Percentiles rank a stretch among this genome's conserved stretches.
Conservation (phyloP, 352 stramenopile genomes). For the Phytophthora pistaciae region DNA sequence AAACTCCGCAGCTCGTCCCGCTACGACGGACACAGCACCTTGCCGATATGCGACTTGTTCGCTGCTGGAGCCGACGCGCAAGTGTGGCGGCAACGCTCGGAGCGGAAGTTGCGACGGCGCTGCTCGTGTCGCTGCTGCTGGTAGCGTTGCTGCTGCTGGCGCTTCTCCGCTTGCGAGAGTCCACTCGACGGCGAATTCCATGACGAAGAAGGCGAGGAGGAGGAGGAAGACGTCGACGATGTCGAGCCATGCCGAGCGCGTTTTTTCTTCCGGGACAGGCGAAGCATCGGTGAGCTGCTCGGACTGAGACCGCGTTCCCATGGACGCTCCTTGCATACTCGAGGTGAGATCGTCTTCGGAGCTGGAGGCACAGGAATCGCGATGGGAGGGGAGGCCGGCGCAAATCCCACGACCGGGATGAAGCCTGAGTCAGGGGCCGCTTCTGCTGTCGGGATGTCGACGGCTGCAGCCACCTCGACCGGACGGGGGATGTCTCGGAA, state of each 20-base stretch:
- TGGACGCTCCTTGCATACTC: constrained; percentile 27
- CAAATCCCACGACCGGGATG: constrained; percentile 14
- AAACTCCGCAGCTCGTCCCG: neutral
- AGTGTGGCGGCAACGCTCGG: too few relatives aligned
- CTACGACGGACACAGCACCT: constrained; percentile 48
- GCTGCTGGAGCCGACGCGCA: too few relatives aligned
- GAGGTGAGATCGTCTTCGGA: constrained; percentile 24
- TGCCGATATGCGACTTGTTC: constrained; percentile 29
- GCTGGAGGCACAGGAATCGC: constrained; percentile 19
- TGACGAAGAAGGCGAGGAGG: constrained; percentile 18
- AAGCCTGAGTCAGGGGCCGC: constrained; percentile 10
- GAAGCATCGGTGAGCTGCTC: constrained; percentile 38
- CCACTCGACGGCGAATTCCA: constrained; percentile 37
- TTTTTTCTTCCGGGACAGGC: constrained; percentile 73
- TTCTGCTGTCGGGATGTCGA: constrained; percentile 23
- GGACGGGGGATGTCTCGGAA: constrained; percentile 60
- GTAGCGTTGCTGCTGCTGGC: constrained; percentile 40
- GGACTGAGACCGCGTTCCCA: constrained; percentile 49
- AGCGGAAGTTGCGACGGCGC: constrained; percentile 36
- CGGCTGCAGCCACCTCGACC: constrained; percentile 14
- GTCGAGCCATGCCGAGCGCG: constrained; percentile 55
- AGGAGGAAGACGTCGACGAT: constrained; percentile 37
- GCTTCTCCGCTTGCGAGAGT: constrained; percentile 41
- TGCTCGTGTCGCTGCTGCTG: constrained; percentile 43
- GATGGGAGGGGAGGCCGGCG: constrained; percentile 27